Conservation (phyloP, 176 grass and related monocot species). For the Musa acuminata region DNA sequence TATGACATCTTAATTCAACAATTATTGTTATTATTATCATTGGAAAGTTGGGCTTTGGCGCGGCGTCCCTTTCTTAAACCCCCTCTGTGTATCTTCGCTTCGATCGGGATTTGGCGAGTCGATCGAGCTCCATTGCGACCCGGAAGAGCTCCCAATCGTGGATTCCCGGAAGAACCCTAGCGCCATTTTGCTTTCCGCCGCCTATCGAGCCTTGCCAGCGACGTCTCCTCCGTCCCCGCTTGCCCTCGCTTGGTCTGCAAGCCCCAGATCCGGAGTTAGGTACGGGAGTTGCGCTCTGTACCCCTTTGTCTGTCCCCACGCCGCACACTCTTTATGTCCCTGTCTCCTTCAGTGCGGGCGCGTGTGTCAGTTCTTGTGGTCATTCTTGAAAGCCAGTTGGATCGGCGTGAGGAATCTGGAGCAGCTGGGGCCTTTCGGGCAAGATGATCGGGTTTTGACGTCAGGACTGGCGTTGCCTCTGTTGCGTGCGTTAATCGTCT, state of each 20-base stretch:
- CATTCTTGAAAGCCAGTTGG: not conserved
- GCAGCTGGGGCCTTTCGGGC: not conserved
- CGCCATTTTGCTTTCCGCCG: not conserved
- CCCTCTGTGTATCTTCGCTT: not conserved
- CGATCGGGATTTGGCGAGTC: not conserved
- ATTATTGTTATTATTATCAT: not conserved
- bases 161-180: not conserved
- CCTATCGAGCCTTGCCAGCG: not conserved
- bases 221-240: not conserved
- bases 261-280: slow-evolving; percentile 25
- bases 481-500: not conserved
- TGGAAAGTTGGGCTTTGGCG: slow-evolving; percentile 23
- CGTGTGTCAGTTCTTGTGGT: slow-evolving; percentile 3
- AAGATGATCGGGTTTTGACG: not conserved
- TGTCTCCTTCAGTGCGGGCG: not conserved
- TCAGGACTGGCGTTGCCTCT: not conserved
- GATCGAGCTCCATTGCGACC: too few species aligned
- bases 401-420: not conserved
- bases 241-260: slow-evolving; percentile 8
- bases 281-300: not conserved
- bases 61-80: slow-evolving; percentile 9
- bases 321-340: not conserved
- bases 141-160: not conserved
- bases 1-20: not conserved
- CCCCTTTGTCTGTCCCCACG: not conserved